Evolutionary conservation across 2,329 filamentous ascomycete genomes (phyloP).

Genomic region (Neofusicoccum kwambonambiense): DNA sequence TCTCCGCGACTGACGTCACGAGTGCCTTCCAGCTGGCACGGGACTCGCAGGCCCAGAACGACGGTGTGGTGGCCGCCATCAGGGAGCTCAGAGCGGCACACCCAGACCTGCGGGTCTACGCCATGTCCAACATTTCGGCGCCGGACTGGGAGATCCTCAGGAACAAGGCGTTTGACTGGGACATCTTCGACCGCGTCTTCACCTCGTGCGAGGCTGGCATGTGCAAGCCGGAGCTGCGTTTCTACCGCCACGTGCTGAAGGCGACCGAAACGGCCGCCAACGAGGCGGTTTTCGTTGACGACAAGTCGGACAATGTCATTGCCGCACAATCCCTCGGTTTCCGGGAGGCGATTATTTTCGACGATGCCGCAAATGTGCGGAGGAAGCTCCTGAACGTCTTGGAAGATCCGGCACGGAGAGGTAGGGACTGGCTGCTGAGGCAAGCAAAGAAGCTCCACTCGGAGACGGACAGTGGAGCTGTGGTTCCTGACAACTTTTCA

Average conservation of each 20-base stretch:
- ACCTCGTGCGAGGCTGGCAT: conserved; percentile 34
- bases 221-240: conserved; percentile 36
- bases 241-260: conserved; percentile 34
- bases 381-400: conserved; percentile 23
- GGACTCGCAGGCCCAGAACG: conserved; percentile 27
- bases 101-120: conserved; percentile 26
- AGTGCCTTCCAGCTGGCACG: conserved; percentile 31
- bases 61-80: conserved; percentile 25
- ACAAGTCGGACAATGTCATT: conserved; percentile 29
- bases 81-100: conserved; percentile 21
- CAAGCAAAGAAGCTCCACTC: conserved; percentile 25
- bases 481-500: conserved; percentile 29
- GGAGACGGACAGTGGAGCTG: conserved; percentile 24
- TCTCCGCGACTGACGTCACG: conserved; percentile 26
- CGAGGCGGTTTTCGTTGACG: conserved; percentile 31
- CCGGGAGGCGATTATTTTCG: conserved; percentile 26
- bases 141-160: conserved; percentile 29
- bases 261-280: conserved; percentile 21
- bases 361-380: conserved; percentile 17
- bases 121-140: conserved; percentile 34
- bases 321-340: conserved; percentile 30
- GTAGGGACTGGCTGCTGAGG: conserved; percentile 22
- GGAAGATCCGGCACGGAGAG: conserved; percentile 25
- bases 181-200: conserved; percentile 36
- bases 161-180: conserved; percentile 29